A percentile compares a stretch with the other conserved stretches of the same genome.
phyloP scores from a whole-genome alignment of 1,284 basidiomycete genomes.

The Ustilago lituana region DNA sequence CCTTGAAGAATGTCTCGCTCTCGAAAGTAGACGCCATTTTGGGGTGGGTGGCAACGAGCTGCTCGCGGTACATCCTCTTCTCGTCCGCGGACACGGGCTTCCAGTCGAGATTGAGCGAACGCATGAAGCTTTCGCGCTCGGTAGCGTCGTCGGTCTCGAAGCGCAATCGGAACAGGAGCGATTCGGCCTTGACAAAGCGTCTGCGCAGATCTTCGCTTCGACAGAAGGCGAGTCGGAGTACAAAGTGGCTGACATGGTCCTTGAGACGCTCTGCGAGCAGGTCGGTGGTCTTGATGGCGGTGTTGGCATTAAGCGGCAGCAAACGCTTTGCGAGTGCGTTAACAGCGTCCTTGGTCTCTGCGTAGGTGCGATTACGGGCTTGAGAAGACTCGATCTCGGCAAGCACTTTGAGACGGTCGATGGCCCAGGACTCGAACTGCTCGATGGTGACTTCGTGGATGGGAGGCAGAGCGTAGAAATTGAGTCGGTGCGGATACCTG shows the following conservation, averaged over 20 bases:
- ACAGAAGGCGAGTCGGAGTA: constrained; percentile 93
- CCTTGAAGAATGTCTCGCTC: constrained; percentile 77
- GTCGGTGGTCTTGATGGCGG: constrained; percentile 70
- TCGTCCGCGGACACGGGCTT: constrained; percentile 75
- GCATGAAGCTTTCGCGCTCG: constrained; percentile 80
- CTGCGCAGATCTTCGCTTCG: constrained; percentile 90
- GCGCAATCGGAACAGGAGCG: constrained; percentile 82
- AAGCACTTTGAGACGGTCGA: constrained; percentile 84
- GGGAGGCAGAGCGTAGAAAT: constrained; percentile 82
- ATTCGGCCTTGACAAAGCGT: constrained; percentile 90
- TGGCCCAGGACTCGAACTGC: constrained; percentile 91
- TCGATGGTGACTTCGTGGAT: constrained; percentile 90
- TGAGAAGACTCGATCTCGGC: constrained; percentile 93
- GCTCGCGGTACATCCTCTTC: constrained; percentile 71
- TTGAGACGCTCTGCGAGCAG: constrained; percentile 75
- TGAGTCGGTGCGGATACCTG: constrained; percentile 61
- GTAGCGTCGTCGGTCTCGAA: constrained; percentile 77
- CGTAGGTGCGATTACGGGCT: constrained; percentile 82
- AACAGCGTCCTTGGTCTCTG: constrained; percentile 78
- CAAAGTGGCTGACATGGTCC: constrained; percentile 94
- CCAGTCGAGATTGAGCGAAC: constrained; percentile 83
- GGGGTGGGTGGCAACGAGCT: constrained; percentile 70
- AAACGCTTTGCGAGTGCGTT: constrained; percentile 75
- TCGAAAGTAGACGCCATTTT: constrained; percentile 67
- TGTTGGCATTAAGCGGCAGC: constrained; percentile 77